Base-by-base conservation (phyloP, 2,329 filamentous ascomycete genomes). In the Neonectria punicea region DNA sequence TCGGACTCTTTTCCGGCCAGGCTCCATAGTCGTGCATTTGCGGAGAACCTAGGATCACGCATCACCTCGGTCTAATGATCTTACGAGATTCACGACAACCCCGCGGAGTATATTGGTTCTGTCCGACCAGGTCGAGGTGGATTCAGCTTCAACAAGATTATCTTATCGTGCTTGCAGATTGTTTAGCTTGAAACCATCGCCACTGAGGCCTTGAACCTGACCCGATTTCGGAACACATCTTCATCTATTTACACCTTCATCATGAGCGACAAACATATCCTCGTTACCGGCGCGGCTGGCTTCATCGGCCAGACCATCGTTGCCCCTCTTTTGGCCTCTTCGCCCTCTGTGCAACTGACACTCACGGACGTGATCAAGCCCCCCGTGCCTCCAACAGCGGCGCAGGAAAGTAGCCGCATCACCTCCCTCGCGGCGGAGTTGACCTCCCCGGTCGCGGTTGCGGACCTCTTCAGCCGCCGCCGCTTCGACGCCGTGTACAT, bases 241-340 rank as follows among this genome's bases (percentile, higher is more conserved):
- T 18, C 2, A 41, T 20, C n/a, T 6, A 41, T 28, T 9, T 18
- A n/a, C 11, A 18, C 10, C 18, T 10, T 10, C 39, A 68, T 28
- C 60, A 73, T 73, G 71, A 44, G 57, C 22, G 39, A 58, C 50
- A 61, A 68, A 2, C 69, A 74, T 30, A 83, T 91, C 44, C 84
- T 90, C 74, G 89, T 91, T 71, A 91, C 89, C 10, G 89, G 89
- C 5, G 88, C 84, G 8, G 86, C 86, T 49, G 89, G 89, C 64
- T 90, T 91, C 75, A 86, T 91, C 62, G 88, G 89, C 73, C 88
- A 90, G 75, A 82, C 86, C 49, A 82, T 91, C 25, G 84, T 87
- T 3, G 81, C 82, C 55, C 83, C 86, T 39, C 82, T 91, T 3
- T 79, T 90, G 34, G 79, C 83, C 18, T 75, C 76, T 0, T 72